Evolutionary conservation across 768 basidiomycete genomes (phyloP).

Genomic region (Mycena amicta): DNA sequence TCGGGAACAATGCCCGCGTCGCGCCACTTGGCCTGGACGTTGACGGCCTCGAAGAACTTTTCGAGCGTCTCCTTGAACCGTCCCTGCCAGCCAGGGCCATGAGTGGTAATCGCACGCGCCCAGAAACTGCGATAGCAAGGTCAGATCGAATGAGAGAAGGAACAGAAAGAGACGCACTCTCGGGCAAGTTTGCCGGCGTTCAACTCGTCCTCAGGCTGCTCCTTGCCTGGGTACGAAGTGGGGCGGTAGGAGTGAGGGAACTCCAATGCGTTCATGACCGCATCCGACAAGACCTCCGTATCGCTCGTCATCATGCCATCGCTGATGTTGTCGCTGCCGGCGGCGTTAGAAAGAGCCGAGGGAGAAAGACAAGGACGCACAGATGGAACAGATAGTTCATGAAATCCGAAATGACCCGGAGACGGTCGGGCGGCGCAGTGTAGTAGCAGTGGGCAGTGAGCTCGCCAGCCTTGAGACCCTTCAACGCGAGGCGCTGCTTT

Average conservation of each 20-base stretch:
- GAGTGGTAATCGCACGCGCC: conserved; percentile 60
- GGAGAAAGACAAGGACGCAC: conserved; percentile 33
- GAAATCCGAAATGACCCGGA: conserved; percentile 70
- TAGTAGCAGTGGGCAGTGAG: conserved; percentile 69
- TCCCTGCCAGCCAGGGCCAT: conserved; percentile 57
- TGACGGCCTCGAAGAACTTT: conserved; percentile 70
- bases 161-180: conserved; percentile 50
- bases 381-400: conserved; percentile 63
- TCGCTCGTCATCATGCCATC: conserved; percentile 75
- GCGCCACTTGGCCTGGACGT: conserved; percentile 62
- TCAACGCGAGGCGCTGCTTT: conserved; percentile 50
- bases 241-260: conserved; percentile 55
- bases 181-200: conserved; percentile 66
- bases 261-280: conserved; percentile 74
- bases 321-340: conserved; percentile 66
- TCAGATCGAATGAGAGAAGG: conserved; percentile 7
- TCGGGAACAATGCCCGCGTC: conserved; percentile 57
- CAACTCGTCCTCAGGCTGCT: conserved; percentile 43
- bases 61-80: conserved; percentile 74
- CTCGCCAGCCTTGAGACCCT: conserved; percentile 65
- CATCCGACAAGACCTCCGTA: conserved; percentile 57
- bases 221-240: conserved; percentile 40
- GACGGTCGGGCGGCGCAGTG: conserved; percentile 53
- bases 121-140: conserved; percentile 54
- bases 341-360: conserved; percentile 15